A percentile compares a stretch with the other conserved stretches of the same genome.
Evolutionary conservation across 345 rosid species (phyloP).

Genomic region (Mercurialis annua): DNA sequence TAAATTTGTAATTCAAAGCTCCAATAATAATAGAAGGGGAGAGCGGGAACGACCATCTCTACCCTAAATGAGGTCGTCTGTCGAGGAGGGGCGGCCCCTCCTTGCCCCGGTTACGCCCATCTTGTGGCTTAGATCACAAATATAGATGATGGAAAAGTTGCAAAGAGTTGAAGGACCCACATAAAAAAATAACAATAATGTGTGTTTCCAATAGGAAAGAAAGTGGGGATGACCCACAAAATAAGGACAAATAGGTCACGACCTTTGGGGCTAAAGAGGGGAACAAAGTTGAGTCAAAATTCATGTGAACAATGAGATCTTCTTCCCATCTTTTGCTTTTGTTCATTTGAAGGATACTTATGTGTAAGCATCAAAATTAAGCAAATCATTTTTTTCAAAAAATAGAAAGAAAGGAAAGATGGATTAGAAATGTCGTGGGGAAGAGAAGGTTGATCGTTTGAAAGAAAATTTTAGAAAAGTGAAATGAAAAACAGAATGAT

Average conservation of each 20-base stretch:
- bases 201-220: slow-evolving; percentile 14
- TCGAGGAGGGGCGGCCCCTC: too few relatives aligned
- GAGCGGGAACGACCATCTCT: too few relatives aligned
- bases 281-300: slow-evolving; percentile 12
- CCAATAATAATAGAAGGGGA: too few relatives aligned
- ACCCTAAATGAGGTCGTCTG: too few relatives aligned
- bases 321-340: slow-evolving; percentile 8
- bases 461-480: not conserved
- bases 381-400: too few relatives aligned
- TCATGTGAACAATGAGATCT: slow-evolving; percentile 13
- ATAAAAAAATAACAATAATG: slow-evolving; percentile 7
- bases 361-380: not conserved
- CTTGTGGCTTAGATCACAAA: not conserved
- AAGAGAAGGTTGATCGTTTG: slow-evolving; percentile 7
- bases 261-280: slow-evolving; percentile 12
- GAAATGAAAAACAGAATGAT: not conserved
- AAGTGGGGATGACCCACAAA: slow-evolving; percentile 14
- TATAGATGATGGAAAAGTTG: not conserved
- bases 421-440: slow-evolving; percentile 26
- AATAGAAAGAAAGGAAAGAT: not conserved
- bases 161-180: slow-evolving; percentile 10
- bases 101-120: too few relatives aligned
- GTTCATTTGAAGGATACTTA: slow-evolving; percentile 1
- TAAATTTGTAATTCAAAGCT: too few relatives aligned
- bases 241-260: not conserved